Evolutionary conservation across 2,329 filamentous ascomycete genomes (phyloP), one percentile per base, ranked within the genome.

Genomic region (Scedosporium dehoogii): DNA sequence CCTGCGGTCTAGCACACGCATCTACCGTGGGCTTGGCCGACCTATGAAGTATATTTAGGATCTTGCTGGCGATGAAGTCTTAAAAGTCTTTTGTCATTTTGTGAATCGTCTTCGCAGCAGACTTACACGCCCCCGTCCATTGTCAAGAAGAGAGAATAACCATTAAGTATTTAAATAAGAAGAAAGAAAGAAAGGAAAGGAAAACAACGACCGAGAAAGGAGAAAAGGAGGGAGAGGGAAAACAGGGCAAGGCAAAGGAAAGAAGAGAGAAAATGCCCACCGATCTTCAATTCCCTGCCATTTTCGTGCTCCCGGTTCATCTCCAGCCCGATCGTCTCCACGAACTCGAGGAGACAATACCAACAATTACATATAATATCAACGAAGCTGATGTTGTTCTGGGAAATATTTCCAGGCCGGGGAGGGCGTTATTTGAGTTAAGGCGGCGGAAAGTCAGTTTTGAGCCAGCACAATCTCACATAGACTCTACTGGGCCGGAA

Each of bases 371-470:
- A 0, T 87, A 88, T 63, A 84, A 93, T 71, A 78, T 88, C 60
- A 78, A 79, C 14, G 88, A 93, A 72, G 91, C 91, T 0, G 79
- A 83, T 4, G 73, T 97, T 3, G 79, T 96, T 1, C 72, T 97
- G 33, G 91, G 89, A 1, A 90, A 86, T 66, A 81, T 96, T 41
- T 79, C 80, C 0, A 87, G 84, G 62, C 86, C 84, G 66, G 82
- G 85, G 68, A 82, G 93, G 18, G 91, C 91, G 0, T 79, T 83
- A 57, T 86, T 96, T 68, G 93, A 97, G 73, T 76, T 97, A 64
- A 81, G 90, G 61, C 81, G 84, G 6, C 81, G 84, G 56, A 86
- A 85, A 14, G 67, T 96, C 2, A 71, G 74, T 48, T 85, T 85
- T 0, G 78, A 83, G 62, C 83, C 23, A 6, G 12, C 51, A 6